Conservation (phyloP, 768 basidiomycete species). For the Amanita muscaria region DNA sequence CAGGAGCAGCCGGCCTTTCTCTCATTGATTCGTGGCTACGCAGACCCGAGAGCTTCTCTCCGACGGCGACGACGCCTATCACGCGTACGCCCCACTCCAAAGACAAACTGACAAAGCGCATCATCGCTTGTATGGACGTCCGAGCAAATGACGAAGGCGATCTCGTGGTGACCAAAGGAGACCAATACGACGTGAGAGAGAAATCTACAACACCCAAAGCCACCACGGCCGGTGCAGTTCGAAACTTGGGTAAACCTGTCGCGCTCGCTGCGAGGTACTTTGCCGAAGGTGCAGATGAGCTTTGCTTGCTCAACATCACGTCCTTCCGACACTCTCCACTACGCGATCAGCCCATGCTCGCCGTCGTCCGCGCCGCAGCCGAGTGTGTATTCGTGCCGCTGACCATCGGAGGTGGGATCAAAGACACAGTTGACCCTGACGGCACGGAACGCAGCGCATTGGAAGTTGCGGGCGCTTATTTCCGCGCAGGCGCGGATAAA, state of each 20-base stretch:
- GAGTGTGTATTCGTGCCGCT: conserved; percentile 92
- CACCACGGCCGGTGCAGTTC: conserved; percentile 64
- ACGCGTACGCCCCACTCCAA: conserved; percentile 32
- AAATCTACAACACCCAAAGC: conserved; percentile 32
- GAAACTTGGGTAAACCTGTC: conserved; percentile 97
- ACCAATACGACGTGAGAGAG: conserved; percentile 97
- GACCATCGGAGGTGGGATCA: conserved; percentile 97
- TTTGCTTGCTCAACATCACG: conserved; percentile 98
- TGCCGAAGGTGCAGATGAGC: conserved; percentile 83
- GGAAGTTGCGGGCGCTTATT: conserved; percentile 94
- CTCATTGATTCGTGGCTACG: conserved; percentile 78
- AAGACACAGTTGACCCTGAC: conserved; percentile 92
- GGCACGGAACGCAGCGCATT: conserved; percentile 80
- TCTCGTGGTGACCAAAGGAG: conserved; percentile 97
- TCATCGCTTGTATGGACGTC: conserved; percentile 97
- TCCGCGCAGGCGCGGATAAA: conserved; percentile 96
- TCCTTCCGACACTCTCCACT: conserved; percentile 96
- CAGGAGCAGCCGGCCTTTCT: conserved; percentile 76
- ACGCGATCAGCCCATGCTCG: conserved; percentile 96
- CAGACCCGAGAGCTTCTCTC: conserved; percentile 27
- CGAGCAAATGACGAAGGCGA: conserved; percentile 94
- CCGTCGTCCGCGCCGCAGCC: conserved; percentile 85
- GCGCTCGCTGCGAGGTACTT: conserved; percentile 85
- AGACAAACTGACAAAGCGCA: conserved; percentile 82
- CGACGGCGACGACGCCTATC: conserved; percentile 26